Base-by-base conservation (phyloP, 2,329 filamentous ascomycete species). In the Penicillium occitanis region DNA sequence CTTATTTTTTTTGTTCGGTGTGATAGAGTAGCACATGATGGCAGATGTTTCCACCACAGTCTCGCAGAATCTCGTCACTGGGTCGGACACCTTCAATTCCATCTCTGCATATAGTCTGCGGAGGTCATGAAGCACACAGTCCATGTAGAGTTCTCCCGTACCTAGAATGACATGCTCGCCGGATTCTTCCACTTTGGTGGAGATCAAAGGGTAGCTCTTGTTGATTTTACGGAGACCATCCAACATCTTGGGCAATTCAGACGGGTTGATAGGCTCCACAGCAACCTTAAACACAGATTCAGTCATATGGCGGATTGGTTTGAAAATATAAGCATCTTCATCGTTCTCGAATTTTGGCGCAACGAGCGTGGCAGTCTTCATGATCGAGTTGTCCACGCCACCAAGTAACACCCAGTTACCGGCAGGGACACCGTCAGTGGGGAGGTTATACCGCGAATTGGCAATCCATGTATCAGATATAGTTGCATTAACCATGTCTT, bases 1-100 rank as follows among this genome's bases (percentile, higher is more conserved):
- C 78, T 96, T 97, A 83, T 99, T 99, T 83, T 97, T 97, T 82
- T 99, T 99, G 82, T 99, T 99, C 1, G 95, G 95, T 2, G 95
- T 98, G 71, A 97, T 88, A 25, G 95, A 94, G 77, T 97, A 99
- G 81, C 95, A 99, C 80, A 97, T 97, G 67, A 96, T 97, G 22
- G 93, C 93, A 19, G 93, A 97, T 71, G 95, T 96, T 78, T 99
- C 95, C 44, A 97, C 93, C 30, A 97, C 94, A 0, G 95, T 99
- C 81, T 99, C 95, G 79, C 93, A 97, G 84, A 99, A 99, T 58
- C 95, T 87, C 17, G 95, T 98, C 51, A 99, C 94, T 0, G 95
- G 95, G 76, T 99, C 95, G 0, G 95, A 99, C 59, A 99, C 92
- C 80, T 98, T 98, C 80, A 99, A 91, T 77, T 99, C 95, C 95